Evolutionary conservation across 192 early-diverging fungal genomes (phyloP).

Genomic region (Coemansia sp.): DNA sequence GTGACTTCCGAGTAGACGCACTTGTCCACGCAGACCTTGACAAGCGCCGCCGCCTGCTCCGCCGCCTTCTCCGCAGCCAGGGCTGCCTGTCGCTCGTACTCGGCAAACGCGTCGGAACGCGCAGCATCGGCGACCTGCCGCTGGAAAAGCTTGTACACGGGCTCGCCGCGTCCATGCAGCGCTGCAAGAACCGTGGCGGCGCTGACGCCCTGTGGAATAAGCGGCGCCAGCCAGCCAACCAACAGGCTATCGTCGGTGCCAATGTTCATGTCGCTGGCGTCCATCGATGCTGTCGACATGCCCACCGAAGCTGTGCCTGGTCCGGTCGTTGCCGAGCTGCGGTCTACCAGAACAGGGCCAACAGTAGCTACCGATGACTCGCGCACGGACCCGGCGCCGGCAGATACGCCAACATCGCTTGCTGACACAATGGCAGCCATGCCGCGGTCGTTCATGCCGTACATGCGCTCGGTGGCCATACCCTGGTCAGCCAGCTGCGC

Average conservation of each 20-base stretch:
- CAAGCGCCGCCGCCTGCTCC: constrained; percentile 9
- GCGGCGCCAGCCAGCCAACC: constrained; percentile 40
- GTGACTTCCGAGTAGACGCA: constrained; percentile 19
- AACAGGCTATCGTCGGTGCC: constrained; percentile 28
- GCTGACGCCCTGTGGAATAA: constrained; percentile 35
- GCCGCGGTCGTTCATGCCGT: constrained; percentile 11
- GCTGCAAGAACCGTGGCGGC: constrained; percentile 27
- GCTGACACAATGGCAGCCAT: constrained; percentile 17
- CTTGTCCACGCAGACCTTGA: constrained; percentile 30
- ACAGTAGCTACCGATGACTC: constrained; percentile 24
- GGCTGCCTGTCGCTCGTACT: constrained; percentile 26
- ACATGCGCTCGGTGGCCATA: constrained; percentile 25
- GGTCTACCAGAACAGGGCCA: constrained; percentile 20
- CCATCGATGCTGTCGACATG: constrained; percentile 7
- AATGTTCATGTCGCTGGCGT: constrained; percentile 18
- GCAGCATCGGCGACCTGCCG: constrained; percentile 28
- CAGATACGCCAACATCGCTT: constrained; percentile 11
- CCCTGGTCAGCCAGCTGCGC: constrained; percentile 3
- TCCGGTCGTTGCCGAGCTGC: constrained; percentile 22
- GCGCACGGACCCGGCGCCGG: constrained; percentile 12
- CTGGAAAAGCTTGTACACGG: constrained; percentile 38
- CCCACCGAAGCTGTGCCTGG: constrained; percentile 2
- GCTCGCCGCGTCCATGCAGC: constrained; percentile 37
- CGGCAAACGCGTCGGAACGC: constrained; percentile 26
- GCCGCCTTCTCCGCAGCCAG: constrained; percentile 28